phyloP scores from a whole-genome alignment of 192 early-diverging fungal species.

The Backusella sp. region DNA sequence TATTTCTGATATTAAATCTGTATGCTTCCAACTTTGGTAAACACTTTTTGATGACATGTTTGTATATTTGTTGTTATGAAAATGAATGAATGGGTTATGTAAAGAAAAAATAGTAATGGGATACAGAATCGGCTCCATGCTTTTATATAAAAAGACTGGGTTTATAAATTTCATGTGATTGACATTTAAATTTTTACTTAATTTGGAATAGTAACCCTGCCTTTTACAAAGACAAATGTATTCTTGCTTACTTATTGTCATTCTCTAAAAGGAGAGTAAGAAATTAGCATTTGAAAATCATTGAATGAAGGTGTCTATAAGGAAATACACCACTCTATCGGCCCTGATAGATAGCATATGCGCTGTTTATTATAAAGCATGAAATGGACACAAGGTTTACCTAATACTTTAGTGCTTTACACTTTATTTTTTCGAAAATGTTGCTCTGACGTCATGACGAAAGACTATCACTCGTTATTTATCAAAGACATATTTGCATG shows the following conservation, averaged over 20 bases:
- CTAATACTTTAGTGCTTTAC: background rate
- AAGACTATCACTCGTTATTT: background rate
- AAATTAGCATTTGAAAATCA: constrained; percentile 3
- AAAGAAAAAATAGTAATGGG: background rate
- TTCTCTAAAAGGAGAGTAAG: background rate
- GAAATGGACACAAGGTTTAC: background rate
- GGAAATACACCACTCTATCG: background rate
- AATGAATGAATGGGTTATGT: background rate
- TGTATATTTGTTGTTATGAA: background rate
- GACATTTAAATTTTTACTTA: background rate
- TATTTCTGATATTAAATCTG: constrained; percentile 6
- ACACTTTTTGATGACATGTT: background rate
- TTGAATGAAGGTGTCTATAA: background rate
- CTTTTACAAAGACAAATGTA: background rate
- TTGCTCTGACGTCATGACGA: background rate
- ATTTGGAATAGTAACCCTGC: background rate
- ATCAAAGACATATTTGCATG: background rate
- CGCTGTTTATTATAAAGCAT: background rate
- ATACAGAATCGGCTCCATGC: background rate
- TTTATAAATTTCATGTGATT: constrained; percentile 9
- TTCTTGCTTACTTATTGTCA: background rate
- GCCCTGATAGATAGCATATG: background rate
- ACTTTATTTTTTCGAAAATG: background rate
- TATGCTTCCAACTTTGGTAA: background rate
- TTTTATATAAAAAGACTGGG: background rate